Conservation (phyloP, 2,329 filamentous ascomycete species). For the Claviceps sp. region DNA sequence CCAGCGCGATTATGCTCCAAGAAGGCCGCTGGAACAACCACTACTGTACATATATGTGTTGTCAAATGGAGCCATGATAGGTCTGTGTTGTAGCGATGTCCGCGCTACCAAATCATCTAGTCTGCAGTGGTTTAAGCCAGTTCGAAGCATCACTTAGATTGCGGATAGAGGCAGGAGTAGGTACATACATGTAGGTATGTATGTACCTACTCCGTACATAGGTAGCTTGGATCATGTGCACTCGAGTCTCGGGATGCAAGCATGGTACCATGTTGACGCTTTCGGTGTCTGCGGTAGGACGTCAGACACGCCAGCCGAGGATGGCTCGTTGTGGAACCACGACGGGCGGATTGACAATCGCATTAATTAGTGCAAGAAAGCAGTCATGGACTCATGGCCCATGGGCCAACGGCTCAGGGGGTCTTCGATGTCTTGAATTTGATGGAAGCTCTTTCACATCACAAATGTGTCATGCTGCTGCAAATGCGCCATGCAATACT, state of each 20-base stretch:
- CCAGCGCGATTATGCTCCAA: neutral
- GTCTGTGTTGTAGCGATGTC: neutral
- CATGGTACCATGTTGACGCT: neutral
- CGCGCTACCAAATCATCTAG: neutral
- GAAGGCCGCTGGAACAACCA: neutral
- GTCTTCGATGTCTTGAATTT: neutral
- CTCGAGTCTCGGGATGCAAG: neutral
- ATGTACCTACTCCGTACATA: neutral
- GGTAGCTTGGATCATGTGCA: neutral
- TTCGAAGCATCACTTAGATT: neutral
- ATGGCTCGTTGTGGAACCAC: slow-evolving; percentile 2
- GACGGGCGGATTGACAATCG: neutral
- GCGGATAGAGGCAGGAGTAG: too few species aligned
- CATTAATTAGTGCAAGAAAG: neutral
- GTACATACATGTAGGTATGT: too few species aligned
- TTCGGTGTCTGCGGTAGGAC: neutral
- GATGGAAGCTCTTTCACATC: neutral
- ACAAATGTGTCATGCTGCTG: slow-evolving; percentile 1
- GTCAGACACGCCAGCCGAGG: neutral
- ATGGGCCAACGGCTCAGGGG: neutral
- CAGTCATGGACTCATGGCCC: neutral
- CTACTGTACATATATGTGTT: neutral
- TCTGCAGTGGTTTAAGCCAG: neutral
- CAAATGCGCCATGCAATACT: neutral
- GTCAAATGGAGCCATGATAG: neutral